These are phyloP conservation scores for Metschnikowia lunata DNA, from an alignment of 805 yeast species.

Conservation along the genomic window DNA sequence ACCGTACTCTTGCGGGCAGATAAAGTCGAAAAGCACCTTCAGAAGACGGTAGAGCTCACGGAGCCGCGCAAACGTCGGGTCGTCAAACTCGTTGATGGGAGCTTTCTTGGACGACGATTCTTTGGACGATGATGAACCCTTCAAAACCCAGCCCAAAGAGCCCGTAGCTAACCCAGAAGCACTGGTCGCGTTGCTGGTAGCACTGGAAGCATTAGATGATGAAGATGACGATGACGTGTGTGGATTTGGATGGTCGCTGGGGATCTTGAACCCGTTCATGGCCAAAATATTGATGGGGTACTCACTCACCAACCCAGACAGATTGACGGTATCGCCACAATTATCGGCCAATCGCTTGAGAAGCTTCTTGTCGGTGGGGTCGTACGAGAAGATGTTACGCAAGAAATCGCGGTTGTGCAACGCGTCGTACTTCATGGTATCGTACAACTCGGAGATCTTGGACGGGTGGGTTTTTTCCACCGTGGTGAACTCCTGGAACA, in stretches of 20 bases:
- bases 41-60: slow-evolving; percentile 87
- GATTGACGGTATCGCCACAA: slow-evolving; percentile 41
- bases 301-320: slow-evolving; percentile 57
- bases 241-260: slow-evolving; percentile 28
- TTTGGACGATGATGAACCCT: slow-evolving; percentile 30
- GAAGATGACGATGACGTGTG: slow-evolving; percentile 20
- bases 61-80: slow-evolving; percentile 70
- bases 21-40: slow-evolving; percentile 91
- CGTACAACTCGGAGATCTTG: slow-evolving; percentile 92
- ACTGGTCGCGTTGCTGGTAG: slow-evolving; percentile 17
- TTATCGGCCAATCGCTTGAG: slow-evolving; percentile 34
- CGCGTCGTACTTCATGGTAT: slow-evolving; percentile 98
- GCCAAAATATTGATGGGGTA: slow-evolving; percentile 74
- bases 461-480: slow-evolving; percentile 98
- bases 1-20: slow-evolving; percentile 98
- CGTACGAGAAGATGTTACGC: slow-evolving; percentile 73
- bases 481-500: slow-evolving; percentile 84
- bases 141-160: slow-evolving; percentile 69
- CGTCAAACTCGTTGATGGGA: slow-evolving; percentile 56
- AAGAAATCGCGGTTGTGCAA: slow-evolving; percentile 88
- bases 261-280: slow-evolving; percentile 69
- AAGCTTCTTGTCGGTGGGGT: slow-evolving; percentile 38
- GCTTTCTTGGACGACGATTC: slow-evolving; percentile 15
- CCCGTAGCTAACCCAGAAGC: slow-evolving; percentile 53
- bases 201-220: slow-evolving; percentile 9